Base-by-base conservation (phyloP, 495 filamentous ascomycete genomes). In the Lineolata rhizophorae region DNA sequence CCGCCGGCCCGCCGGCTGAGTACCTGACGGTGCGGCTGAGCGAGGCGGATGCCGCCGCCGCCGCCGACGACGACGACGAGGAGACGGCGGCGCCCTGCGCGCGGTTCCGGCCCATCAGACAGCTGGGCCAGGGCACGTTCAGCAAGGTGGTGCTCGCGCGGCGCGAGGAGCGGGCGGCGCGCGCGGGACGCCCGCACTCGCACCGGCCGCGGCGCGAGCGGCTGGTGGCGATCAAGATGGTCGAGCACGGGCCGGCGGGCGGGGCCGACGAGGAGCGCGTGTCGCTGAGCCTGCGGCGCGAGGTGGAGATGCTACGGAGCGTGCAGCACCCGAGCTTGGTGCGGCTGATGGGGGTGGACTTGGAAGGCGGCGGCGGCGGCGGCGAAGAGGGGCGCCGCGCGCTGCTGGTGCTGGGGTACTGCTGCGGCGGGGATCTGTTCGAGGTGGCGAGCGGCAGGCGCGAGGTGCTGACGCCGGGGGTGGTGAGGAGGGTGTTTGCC, bases 221-320 rank as follows among this genome's bases (percentile, higher is more conserved):
- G 41, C 54, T 95, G 15, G 90, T 95, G 8, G 87, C 87, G 9
- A 72, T 97, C 42, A 97, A 97, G 52, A 70, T 97, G 34, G 82
- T 91, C 39, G 81, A 92, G 45, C 79, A 90, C 49, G 87, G 85
- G 1, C 84, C 87, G 6, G 77, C 79, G 5, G 90, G 87, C 20
- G 83, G 83, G 13, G 85, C 83, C 6, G 70, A 75, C 35, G 81
- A 91, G 47, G 76, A 92, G 40, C 68, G 87, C 24, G 63, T 95
- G 27, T 82, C 93, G 50, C 77, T 81, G 38, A 85, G 81, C 10
- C 57, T 97, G 30, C 90, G 93, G 51, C 72, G 87, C 24, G 87
- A 97, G 57, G 62, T 95, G 12, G 84, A 93, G 31, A 91, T 95
- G 32, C 69, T 97, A 52, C 79, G 77, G 45, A 62, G 62, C 12